Conservation (phyloP, 306 rosid species). For the Urtica urens region DNA sequence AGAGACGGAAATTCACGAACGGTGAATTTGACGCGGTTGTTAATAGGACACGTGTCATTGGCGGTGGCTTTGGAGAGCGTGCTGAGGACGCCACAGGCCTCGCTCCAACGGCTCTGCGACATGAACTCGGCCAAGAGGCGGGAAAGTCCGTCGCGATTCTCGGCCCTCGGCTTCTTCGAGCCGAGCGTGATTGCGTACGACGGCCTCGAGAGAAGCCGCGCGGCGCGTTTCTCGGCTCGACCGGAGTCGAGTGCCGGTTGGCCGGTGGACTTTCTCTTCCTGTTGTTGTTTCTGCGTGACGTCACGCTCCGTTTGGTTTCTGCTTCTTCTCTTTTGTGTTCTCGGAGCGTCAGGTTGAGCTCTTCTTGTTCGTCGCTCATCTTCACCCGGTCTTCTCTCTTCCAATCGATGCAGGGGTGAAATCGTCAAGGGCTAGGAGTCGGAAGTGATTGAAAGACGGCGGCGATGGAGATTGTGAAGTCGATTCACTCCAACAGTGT, state of each 20-base stretch:
- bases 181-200: conserved; percentile 35
- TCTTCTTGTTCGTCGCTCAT: no score
- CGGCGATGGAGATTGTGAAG: no score
- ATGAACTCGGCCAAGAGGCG: conserved; percentile 30
- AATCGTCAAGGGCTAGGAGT: no score
- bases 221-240: conserved; percentile 18
- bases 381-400: no score
- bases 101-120: conserved; percentile 44
- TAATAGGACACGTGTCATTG: conserved; percentile 28
- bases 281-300: no score
- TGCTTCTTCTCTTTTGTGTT: no score
- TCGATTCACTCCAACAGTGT: no score
- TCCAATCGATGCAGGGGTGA: no score
- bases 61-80: conserved; percentile 38
- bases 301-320: no score
- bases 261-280: conserved; percentile 30
- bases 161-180: conserved; percentile 31
- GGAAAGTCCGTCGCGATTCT: conserved; percentile 32
- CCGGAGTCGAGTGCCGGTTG: neutral
- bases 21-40: conserved; percentile 54
- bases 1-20: conserved; percentile 27
- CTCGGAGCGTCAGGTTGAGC: no score
- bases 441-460: no score
- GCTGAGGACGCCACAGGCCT: conserved; percentile 57
- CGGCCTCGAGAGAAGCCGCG: conserved; percentile 42